These are phyloP conservation scores for Priceomyces medius DNA, from an alignment of 805 yeast genomes.

Conservation along the genomic window DNA sequence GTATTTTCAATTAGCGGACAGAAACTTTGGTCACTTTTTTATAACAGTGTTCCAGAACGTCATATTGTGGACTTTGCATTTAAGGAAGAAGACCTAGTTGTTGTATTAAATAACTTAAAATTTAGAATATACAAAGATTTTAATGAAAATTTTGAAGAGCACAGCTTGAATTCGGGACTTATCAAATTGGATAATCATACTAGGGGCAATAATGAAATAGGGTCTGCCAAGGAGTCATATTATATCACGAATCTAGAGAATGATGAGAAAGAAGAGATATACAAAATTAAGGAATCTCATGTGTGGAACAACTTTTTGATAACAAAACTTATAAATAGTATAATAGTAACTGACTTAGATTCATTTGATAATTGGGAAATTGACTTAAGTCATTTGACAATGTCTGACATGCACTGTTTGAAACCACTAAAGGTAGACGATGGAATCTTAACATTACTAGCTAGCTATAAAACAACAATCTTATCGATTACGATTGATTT, in stretches of 20 bases:
- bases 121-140: slow-evolving; percentile 63
- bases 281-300: slow-evolving; percentile 21
- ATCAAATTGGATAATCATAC: slow-evolving; percentile 24
- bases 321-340: slow-evolving; percentile 36
- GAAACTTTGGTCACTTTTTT: slow-evolving; percentile 36
- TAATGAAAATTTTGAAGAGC: slow-evolving; percentile 64
- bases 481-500: slow-evolving; percentile 25
- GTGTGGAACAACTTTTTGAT: slow-evolving; percentile 47
- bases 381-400: slow-evolving; percentile 23
- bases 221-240: neutral
- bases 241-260: slow-evolving; percentile 35
- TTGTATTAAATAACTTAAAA: slow-evolving; percentile 52
- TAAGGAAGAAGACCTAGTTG: slow-evolving; percentile 51
- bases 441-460: slow-evolving; percentile 18
- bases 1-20: slow-evolving; percentile 35
- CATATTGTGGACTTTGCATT: slow-evolving; percentile 54
- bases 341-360: slow-evolving; percentile 37
- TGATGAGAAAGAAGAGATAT: slow-evolving; percentile 28
- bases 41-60: slow-evolving; percentile 47
- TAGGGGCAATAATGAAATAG: slow-evolving; percentile 21
- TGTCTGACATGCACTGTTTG: slow-evolving; percentile 22
- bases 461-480: slow-evolving; percentile 29
- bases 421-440: slow-evolving; percentile 11
- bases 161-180: slow-evolving; percentile 22
- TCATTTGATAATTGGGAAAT: slow-evolving; percentile 39